A percentile compares a stretch with the other conserved stretches of the same genome.
These are phyloP conservation scores for Erythrophleum ivorense DNA, from an alignment of 331 rosid species.

Conservation along the genomic window DNA sequence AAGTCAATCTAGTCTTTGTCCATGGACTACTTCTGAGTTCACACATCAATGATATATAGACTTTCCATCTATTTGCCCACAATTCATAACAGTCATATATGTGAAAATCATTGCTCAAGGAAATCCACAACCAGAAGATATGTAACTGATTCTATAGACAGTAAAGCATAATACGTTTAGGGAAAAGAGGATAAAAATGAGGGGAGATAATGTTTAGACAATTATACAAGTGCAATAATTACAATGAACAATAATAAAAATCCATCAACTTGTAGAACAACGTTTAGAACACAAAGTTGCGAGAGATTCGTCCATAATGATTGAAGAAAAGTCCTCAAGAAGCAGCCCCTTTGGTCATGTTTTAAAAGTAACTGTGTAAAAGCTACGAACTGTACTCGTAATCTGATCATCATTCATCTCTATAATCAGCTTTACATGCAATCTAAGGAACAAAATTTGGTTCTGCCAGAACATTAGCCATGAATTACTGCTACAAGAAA, in stretches of 20 bases:
- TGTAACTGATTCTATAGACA: constrained; percentile 19
- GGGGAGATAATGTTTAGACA: constrained; percentile 1
- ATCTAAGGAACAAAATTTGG: not conserved
- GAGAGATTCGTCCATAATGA: constrained; percentile 35
- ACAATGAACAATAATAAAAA: constrained; percentile 29
- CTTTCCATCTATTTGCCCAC: constrained; percentile 11
- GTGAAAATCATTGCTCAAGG: constrained; percentile 37
- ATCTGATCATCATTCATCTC: constrained; percentile 1
- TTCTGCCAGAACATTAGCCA: not conserved
- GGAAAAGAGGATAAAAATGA: not conserved
- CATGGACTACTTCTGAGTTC: not conserved
- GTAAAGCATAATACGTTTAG: constrained; percentile 5
- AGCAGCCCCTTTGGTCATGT: not conserved
- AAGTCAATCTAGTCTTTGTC: constrained; percentile 14
- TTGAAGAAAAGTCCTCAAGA: constrained; percentile 11
- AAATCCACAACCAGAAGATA: constrained; percentile 9
- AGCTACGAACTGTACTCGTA: not conserved
- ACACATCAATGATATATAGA: constrained; percentile 1
- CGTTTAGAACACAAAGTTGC: constrained; percentile 40
- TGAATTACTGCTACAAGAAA: not conserved
- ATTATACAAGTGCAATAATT: constrained; percentile 20
- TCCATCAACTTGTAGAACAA: too few relatives aligned
- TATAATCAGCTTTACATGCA: constrained; percentile 12
- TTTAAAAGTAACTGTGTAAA: constrained; percentile 19
- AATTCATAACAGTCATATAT: constrained; percentile 8